Percentiles rank a stretch among this genome's conserved stretches.
Evolutionary conservation across 805 yeast genomes (phyloP).

Genomic region (Hagleromyces aurorensis): DNA sequence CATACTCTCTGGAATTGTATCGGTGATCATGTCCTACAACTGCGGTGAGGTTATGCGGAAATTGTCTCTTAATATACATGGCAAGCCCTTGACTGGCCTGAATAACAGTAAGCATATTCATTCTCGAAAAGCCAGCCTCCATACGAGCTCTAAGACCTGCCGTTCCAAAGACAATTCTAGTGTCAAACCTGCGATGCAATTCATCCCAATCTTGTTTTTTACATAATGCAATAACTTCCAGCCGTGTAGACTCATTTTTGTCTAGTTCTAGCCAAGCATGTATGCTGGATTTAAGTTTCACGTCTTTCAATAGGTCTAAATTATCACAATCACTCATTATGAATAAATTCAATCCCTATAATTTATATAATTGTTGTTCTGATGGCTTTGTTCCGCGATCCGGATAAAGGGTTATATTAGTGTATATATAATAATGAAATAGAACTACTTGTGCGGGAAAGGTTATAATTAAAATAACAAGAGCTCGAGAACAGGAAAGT

Average conservation of each 20-base stretch:
- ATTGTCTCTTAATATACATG: constrained; percentile 34
- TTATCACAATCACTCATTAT: too few relatives aligned
- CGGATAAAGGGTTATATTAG: too few relatives aligned
- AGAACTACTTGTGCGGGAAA: too few relatives aligned
- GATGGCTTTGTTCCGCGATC: too few relatives aligned
- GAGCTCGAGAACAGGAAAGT: not conserved
- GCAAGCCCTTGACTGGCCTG: constrained; percentile 88
- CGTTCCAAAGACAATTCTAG: constrained; percentile 80
- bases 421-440: too few relatives aligned
- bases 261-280: constrained; percentile 32
- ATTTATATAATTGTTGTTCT: too few relatives aligned
- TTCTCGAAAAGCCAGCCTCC: constrained; percentile 85
- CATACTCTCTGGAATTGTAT: constrained; percentile 69
- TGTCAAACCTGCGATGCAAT: constrained; percentile 44
- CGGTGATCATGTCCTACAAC: constrained; percentile 94
- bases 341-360: too few relatives aligned
- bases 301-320: too few relatives aligned
- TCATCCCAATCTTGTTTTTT: constrained; percentile 33
- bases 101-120: constrained; percentile 82
- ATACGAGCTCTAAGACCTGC: constrained; percentile 84
- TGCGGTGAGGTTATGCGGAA: constrained; percentile 26
- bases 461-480: not conserved
- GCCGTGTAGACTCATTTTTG: constrained; percentile 39
- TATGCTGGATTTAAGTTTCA: too few relatives aligned
- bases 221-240: constrained; percentile 45